Conservation (phyloP, 352 stramenopile species). For the Pythium dissotocum region DNA sequence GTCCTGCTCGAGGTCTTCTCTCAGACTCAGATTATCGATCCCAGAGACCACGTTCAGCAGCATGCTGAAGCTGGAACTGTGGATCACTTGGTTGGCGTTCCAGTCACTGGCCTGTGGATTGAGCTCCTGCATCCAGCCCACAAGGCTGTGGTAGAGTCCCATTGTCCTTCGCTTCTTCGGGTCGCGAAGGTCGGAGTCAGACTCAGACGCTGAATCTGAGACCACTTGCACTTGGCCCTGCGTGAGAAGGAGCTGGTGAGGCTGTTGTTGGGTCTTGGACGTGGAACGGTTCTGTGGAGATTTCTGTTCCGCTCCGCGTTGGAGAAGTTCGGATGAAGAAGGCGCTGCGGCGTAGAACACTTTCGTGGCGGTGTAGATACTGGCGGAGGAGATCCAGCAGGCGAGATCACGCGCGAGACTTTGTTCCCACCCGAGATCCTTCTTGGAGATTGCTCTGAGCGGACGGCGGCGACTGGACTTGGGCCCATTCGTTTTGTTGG, state of each 20-base stretch:
- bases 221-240: neutral
- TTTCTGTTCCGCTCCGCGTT: neutral
- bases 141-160: constrained; percentile 44
- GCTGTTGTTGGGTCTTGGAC: neutral
- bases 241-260: constrained; percentile 7
- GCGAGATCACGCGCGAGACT: constrained; percentile 66
- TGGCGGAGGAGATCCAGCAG: constrained; percentile 64
- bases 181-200: neutral
- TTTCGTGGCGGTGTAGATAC: constrained; percentile 54
- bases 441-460: constrained; percentile 43
- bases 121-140: constrained; percentile 51
- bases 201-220: constrained; percentile 6
- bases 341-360: constrained; percentile 45
- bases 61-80: constrained; percentile 63
- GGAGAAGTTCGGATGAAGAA: constrained; percentile 27
- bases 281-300: neutral
- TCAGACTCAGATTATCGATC: constrained; percentile 30
- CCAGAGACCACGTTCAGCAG: constrained; percentile 58
- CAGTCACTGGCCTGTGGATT: constrained; percentile 32
- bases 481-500: constrained; percentile 5
- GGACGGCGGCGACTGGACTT: constrained; percentile 12
- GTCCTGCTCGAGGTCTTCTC: constrained; percentile 46
- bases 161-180: constrained; percentile 4
- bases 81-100: constrained; percentile 48
- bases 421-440: constrained; percentile 68